These are phyloP conservation scores for Candida oleophila DNA, from an alignment of 805 yeast genomes.

Conservation along the genomic window DNA sequence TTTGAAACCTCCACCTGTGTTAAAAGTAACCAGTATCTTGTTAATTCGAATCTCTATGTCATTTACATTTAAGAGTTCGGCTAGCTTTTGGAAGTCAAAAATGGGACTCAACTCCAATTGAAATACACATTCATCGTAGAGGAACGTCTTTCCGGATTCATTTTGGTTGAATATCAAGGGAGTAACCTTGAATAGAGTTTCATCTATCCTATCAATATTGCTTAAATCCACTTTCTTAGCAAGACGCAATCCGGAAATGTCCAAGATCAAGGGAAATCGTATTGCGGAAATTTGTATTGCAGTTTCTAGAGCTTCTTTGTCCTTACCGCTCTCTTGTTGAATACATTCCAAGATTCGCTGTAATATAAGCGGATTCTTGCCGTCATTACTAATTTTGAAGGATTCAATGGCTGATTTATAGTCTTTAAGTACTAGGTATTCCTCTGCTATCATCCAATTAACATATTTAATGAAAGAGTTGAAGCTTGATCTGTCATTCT, in stretches of 20 bases:
- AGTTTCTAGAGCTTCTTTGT: slow-evolving; percentile 1
- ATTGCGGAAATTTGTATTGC: background rate
- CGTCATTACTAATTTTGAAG: slow-evolving; percentile 13
- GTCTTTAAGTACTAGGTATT: slow-evolving; percentile 22
- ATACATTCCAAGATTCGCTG: slow-evolving; percentile 40
- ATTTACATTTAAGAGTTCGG: slow-evolving; percentile 6
- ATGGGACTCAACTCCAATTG: slow-evolving; percentile 18
- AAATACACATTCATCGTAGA: slow-evolving; percentile 17
- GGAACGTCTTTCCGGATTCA: slow-evolving; percentile 10
- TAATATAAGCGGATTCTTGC: slow-evolving; percentile 19
- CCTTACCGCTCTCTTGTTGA: slow-evolving; percentile 21
- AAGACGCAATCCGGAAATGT: background rate
- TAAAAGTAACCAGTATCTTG: slow-evolving; percentile 10
- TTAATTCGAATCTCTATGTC: slow-evolving; percentile 9
- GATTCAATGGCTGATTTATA: slow-evolving; percentile 17
- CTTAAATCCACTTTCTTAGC: background rate
- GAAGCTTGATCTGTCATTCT: background rate
- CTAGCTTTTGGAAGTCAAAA: slow-evolving; percentile 8
- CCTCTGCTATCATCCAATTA: slow-evolving; percentile 53
- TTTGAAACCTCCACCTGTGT: slow-evolving; percentile 1
- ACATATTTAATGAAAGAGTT: slow-evolving; percentile 24
- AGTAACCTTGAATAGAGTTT: slow-evolving; percentile 14
- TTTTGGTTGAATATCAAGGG: slow-evolving; percentile 15
- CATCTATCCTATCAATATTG: slow-evolving; percentile 2
- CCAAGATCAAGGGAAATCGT: background rate